Percentiles rank a stretch among this genome's conserved stretches.
phyloP scores from a whole-genome alignment of 2,329 filamentous ascomycete species.

The Fusarium sp. region DNA sequence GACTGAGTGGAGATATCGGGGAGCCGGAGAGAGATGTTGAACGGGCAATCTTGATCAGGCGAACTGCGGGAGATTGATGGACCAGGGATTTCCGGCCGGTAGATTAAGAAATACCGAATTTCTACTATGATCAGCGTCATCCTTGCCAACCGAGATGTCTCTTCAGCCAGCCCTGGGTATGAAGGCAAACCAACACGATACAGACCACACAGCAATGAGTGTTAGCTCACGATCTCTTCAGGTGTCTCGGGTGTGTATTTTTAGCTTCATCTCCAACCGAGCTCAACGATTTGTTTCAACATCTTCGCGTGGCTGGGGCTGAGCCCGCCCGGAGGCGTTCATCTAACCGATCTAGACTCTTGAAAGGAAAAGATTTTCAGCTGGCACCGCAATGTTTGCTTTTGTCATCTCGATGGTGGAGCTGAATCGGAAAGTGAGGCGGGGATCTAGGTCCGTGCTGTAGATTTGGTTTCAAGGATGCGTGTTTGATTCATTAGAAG shows the following conservation, averaged over 20 bases:
- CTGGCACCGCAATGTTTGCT: background rate
- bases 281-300: background rate
- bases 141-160: background rate
- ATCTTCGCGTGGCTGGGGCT: background rate
- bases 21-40: background rate
- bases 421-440: constrained; percentile 4
- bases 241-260: no score
- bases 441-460: background rate
- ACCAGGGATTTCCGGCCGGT: background rate
- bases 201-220: background rate
- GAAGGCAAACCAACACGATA: background rate
- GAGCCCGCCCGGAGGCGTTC: background rate
- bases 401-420: background rate
- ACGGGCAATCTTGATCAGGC: background rate
- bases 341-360: background rate
- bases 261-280: background rate
- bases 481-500: background rate
- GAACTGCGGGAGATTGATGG: background rate
- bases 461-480: background rate
- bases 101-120: background rate
- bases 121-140: background rate
- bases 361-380: background rate
- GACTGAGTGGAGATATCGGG: background rate
- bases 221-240: background rate
- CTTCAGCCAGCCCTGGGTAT: background rate